Evolutionary conservation across 2,329 filamentous ascomycete genomes (phyloP), one percentile per base, ranked within the genome.

Genomic region (Ophiostoma quercus): DNA sequence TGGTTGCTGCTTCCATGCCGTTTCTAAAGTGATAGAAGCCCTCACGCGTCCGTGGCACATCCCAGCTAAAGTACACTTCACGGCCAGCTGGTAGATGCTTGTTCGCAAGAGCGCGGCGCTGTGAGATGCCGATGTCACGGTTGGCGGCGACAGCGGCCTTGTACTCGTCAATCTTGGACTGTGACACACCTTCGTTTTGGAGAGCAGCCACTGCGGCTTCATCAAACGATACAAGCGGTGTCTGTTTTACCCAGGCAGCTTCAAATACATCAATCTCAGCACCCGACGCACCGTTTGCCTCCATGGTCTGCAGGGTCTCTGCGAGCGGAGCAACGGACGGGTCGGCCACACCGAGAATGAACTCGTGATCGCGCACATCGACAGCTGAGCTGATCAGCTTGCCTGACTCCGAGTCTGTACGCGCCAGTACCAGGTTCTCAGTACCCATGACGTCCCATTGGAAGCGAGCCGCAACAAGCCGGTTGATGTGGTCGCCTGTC

Each of bases 381-480:
- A 99, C 91, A 16, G 93, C 92, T 71, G 91, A 96, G 71, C 91
- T 96, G 69, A 99, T 84, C 29, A 99, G 85, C 78, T 90, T 94
- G 65, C 94, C 95, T 72, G 92, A 96, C 80, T 98, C 95, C 0
- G 93, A 96, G 79, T 99, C 95, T 1, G 95, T 98, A 71, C 95
- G 89, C 2, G 95, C 95, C 77, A 99, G 95, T 60, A 98, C 88
- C 3, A 98, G 85, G 78, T 96, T 98, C 82, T 99, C 95, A 68
- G 88, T 89, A 66, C 94, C 95, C 94, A 99, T 98, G 75, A 97
- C 85, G 76, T 99, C 95, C 94, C 94, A 99, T 77, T 99, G 95
- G 82, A 97, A 97, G 71, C 95, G 89, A 2, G 94, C 89, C 1
- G 95, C 94, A 25, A 93, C 89, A 4, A 99, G 87, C 37, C 95